Evolutionary conservation across 1,284 basidiomycete species (phyloP), one percentile per base, ranked within the genome.

Genomic region (Papiliotrema flavescens): DNA sequence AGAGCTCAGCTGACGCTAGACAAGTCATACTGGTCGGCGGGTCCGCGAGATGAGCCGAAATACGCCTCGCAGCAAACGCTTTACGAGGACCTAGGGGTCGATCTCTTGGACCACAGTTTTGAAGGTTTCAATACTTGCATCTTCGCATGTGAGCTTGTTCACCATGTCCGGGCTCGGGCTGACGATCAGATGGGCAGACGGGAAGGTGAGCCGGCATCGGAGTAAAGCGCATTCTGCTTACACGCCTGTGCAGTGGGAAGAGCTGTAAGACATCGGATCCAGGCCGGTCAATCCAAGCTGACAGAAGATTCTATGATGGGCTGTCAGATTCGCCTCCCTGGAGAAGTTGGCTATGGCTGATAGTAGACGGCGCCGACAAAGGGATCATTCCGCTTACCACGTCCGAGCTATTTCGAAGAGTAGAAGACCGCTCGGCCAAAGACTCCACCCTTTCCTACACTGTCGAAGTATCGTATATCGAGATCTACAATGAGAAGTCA

Each of bases 61-160:
- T 96, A 96, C 69, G 94, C 91, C 64, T 90, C 88, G 7, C 93
- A 97, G 72, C 85, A 93, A 73, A 97, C 92, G 0, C 79, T 98
- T 55, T 98, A 92, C 76, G 85, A 95, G 63, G 95, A 98, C 79
- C 78, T 98, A 35, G 96, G 96, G 44, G 87, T 89, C 74, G 95
- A 98, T 69, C 78, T 98, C 49, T 80, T 98, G 65, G 89, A 98
- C 73, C 94, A 98, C 76, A 87, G 90, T 43, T 98, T 98, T 78
- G 80, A 89, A 47, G 96, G 95, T 23, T 98, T 97, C 79, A 98
- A 98, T 80, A 91, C 93, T 51, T 95, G 91, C 82, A 95, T 96
- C 77, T 82, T 97, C 75, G 92, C 93, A 75, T 95, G 91, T 96
- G 79, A 82, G 92, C 87, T 19, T 2, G 2, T 22, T 26, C 23